Conservation (phyloP, 257 asterid species). For the Nicotiana noctiflora region DNA sequence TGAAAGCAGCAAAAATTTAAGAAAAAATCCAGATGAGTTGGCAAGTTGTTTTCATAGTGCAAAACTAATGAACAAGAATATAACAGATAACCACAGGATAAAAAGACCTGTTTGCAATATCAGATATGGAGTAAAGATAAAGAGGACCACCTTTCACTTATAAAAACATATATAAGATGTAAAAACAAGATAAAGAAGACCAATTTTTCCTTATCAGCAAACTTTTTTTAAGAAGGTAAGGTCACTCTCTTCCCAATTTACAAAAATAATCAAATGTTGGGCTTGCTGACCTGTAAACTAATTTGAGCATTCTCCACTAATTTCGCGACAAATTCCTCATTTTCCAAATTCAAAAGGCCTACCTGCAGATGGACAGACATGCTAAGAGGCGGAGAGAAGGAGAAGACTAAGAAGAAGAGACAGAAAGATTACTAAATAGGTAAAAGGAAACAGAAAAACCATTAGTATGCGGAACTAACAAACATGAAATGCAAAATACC, state of each 20-base stretch:
- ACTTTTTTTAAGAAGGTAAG: not conserved
- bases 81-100: not conserved
- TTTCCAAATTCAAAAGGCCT: slow-evolving; percentile 89
- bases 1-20: not conserved
- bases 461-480: not conserved
- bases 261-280: slow-evolving; percentile 1
- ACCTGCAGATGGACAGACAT: slow-evolving; percentile 39
- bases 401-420: not conserved
- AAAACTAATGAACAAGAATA: not conserved
- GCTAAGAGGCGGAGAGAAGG: not conserved
- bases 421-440: not conserved
- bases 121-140: not conserved
- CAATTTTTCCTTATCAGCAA: not conserved
- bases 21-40: not conserved
- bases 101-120: not conserved
- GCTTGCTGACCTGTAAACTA: slow-evolving; percentile 65
- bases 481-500: not conserved
- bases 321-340: slow-evolving; percentile 72
- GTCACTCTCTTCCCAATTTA: not conserved
- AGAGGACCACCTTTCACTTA: too few relatives aligned
- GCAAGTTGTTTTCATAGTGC: not conserved
- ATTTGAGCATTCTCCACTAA: slow-evolving; percentile 60
- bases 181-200: not conserved
- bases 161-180: not conserved
- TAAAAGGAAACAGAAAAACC: not conserved